Base-by-base conservation (phyloP, 2,329 filamentous ascomycete genomes). In the Hawksworthiomyces lignivorus region DNA sequence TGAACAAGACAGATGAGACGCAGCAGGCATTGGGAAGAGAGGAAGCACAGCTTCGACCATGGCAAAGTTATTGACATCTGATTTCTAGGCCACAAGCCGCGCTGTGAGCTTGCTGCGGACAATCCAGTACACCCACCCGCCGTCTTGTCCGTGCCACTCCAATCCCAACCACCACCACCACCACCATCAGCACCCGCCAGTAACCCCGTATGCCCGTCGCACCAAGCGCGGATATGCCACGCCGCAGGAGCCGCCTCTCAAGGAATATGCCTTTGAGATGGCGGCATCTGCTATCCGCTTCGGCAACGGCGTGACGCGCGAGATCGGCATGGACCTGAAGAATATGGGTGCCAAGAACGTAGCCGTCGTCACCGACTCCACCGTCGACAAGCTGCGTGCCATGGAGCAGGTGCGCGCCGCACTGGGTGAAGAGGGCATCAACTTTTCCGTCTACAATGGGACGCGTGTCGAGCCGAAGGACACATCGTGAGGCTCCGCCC, bases 241-340 rank as follows among this genome's bases (percentile, higher is more conserved):
- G 0, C 87, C 89, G 0, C 67, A 84, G 21, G 65, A 73, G 8
- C 73, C 76, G 3, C 75, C 80, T 50, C 77, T 88, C 56, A 95
- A 94, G 61, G 92, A 98, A 62, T 98, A 98, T 66, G 92, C 92
- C 12, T 98, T 98, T 59, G 92, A 98, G 62, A 94, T 98, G 90
- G 92, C 92, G 0, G 88, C 92, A 2, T 94, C 87, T 1, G 87
- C 84, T 21, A 96, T 98, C 56, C 80, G 92, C 11, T 98, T 97
- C 55, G 92, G 92, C 0, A 87, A 87, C 0, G 92, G 92, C 6
- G 85, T 84, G 43, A 98, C 92, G 19, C 87, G 87, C 62, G 92
- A 98, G 63, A 88, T 98, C 17, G 92, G 92, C 50, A 97, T 97
- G 92, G 92, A 98, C 63, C 82, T 97, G 52, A 83, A 80, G 64